Conservation (phyloP, 1,284 basidiomycete species). For the Microbotryum violaceum region DNA sequence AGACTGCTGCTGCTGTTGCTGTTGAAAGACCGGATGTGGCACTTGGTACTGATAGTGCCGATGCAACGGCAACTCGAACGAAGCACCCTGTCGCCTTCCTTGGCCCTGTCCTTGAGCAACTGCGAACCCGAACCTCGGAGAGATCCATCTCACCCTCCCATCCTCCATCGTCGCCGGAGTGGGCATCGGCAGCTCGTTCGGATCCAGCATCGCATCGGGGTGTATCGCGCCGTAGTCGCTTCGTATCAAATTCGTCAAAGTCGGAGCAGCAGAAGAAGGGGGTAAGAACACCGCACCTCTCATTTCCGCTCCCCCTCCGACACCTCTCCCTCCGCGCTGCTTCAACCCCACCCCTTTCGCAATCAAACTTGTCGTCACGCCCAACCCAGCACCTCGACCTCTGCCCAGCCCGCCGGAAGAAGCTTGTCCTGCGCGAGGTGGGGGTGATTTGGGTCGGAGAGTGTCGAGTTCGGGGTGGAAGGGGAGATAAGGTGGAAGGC, state of each 20-base stretch:
- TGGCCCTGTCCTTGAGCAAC: conserved; percentile 13
- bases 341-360: conserved; percentile 13
- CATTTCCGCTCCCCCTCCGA: conserved; percentile 14
- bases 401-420: conserved; percentile 38
- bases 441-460: conserved; percentile 77
- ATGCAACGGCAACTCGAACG: conserved; percentile 25
- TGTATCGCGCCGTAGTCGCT: neutral
- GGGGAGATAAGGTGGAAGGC: conserved; percentile 27
- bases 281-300: conserved; percentile 11
- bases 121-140: neutral
- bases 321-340: conserved; percentile 3
- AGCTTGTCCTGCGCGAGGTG: conserved; percentile 35
- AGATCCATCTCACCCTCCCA: too few species aligned
- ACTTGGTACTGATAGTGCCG: too few species aligned
- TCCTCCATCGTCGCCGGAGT: too few species aligned
- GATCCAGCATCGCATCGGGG: conserved; percentile 2
- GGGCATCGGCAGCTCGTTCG: neutral
- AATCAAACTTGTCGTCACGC: conserved; percentile 30
- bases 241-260: too few species aligned
- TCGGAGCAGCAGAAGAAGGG: conserved; percentile 5
- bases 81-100: conserved; percentile 7
- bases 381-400: conserved; percentile 35
- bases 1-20: conserved; percentile 15
- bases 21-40: neutral
- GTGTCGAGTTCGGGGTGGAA: conserved; percentile 60